These are phyloP conservation scores for Mortierella sp. DNA, from an alignment of 371 early-diverging fungal genomes.

Conservation along the genomic window DNA sequence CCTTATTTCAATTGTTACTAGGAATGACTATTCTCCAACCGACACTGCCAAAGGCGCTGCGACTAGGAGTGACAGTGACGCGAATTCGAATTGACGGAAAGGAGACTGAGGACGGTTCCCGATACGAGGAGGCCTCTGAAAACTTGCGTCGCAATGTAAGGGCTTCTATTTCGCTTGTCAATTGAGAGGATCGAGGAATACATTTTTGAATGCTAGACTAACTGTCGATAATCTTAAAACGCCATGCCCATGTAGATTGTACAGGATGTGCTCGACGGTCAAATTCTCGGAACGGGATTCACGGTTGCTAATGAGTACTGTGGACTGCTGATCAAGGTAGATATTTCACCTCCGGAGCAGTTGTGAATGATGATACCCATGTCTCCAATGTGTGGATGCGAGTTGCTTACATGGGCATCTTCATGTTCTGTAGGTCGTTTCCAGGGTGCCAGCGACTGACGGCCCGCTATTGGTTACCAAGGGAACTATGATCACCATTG, in stretches of 20 bases:
- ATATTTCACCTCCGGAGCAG: too few relatives aligned
- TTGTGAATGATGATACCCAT: background rate
- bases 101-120: conserved; percentile 11
- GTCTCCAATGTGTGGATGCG: background rate
- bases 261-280: conserved; percentile 25
- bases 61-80: conserved; percentile 21
- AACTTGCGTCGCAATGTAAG: conserved; percentile 40
- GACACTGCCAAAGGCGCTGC: conserved; percentile 25
- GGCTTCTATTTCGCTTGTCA: background rate
- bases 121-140: conserved; percentile 41
- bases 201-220: background rate
- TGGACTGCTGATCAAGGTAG: conserved; percentile 37
- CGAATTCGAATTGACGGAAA: conserved; percentile 3
- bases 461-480: conserved; percentile 36
- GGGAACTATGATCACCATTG: conserved; percentile 46
- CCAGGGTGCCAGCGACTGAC: conserved; percentile 42
- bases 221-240: background rate
- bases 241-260: conserved; percentile 30
- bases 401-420: background rate
- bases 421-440: conserved; percentile 43
- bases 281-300: conserved; percentile 30
- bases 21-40: conserved; percentile 17
- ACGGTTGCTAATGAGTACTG: conserved; percentile 20
- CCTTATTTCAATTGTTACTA: conserved; percentile 3
- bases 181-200: background rate